Percentiles rank a stretch among this genome's conserved stretches.
phyloP scores from a whole-genome alignment of 1,284 basidiomycete genomes.

The Microbotryomycetes sp. region DNA sequence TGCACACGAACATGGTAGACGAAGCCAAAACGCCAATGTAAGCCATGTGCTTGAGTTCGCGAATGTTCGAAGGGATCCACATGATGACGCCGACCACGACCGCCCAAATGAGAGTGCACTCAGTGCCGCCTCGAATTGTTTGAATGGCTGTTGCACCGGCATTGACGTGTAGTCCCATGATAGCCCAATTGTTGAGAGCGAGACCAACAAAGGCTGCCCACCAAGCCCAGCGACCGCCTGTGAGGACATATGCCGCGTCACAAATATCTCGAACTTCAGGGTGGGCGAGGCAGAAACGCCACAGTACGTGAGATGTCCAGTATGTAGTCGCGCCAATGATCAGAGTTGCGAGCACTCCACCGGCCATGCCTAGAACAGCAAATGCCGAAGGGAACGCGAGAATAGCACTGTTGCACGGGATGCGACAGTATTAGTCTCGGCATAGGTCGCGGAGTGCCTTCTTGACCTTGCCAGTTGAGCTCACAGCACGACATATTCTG shows the following conservation, averaged over 20 bases:
- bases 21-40: not conserved
- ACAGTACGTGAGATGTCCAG: constrained; percentile 51
- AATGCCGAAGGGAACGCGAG: constrained; percentile 54
- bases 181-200: constrained; percentile 49
- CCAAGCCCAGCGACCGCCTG: constrained; percentile 45
- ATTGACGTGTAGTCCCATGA: constrained; percentile 45
- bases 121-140: constrained; percentile 53
- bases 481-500: constrained; percentile 11
- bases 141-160: constrained; percentile 49
- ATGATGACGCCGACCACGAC: constrained; percentile 41
- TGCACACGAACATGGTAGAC: constrained; percentile 33
- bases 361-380: constrained; percentile 54
- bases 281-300: constrained; percentile 56
- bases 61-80: constrained; percentile 18
- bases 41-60: constrained; percentile 36
- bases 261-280: constrained; percentile 57
- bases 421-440: not conserved
- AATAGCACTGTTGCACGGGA: constrained; percentile 41
- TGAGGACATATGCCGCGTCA: constrained; percentile 55
- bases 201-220: constrained; percentile 50
- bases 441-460: not conserved
- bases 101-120: constrained; percentile 55
- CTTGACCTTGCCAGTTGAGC: not conserved
- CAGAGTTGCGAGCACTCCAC: constrained; percentile 49
- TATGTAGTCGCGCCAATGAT: constrained; percentile 43